Evolutionary conservation across 2,329 filamentous ascomycete genomes (phyloP).

Genomic region (Leptographium flavum): DNA sequence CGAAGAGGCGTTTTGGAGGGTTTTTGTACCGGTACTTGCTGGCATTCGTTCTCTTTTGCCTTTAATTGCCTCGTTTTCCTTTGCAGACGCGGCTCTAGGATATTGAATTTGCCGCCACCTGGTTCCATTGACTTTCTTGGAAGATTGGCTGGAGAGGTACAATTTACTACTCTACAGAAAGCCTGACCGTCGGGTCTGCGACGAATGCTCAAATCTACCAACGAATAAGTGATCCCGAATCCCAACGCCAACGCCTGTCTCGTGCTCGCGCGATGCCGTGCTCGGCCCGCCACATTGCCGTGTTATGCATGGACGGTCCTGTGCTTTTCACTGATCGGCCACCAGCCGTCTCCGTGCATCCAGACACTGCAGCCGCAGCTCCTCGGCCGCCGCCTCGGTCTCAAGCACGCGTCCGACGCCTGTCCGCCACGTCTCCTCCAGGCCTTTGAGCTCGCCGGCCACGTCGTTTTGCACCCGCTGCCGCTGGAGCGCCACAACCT

Average conservation of each 20-base stretch:
- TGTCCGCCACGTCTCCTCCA: constrained; percentile 63
- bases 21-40: background rate
- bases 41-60: background rate
- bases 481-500: constrained; percentile 57
- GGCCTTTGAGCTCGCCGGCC: constrained; percentile 53
- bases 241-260: too few species aligned
- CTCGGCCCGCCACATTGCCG: too few species aligned
- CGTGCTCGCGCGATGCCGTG: too few species aligned
- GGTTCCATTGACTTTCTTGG: background rate
- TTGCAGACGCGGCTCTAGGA: background rate
- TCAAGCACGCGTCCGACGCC: constrained; percentile 71
- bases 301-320: too few species aligned
- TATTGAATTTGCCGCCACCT: background rate
- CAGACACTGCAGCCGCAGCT: constrained; percentile 50
- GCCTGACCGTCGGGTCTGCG: too few species aligned
- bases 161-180: too few species aligned
- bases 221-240: too few species aligned
- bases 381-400: constrained; percentile 73
- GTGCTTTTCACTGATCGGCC: background rate
- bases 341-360: constrained; percentile 38
- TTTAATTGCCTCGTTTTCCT: background rate
- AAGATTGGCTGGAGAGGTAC: background rate
- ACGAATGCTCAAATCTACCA: too few species aligned
- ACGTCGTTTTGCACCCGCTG: constrained; percentile 56
- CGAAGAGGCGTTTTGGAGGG: background rate